Evolutionary conservation across 805 yeast genomes (phyloP), one percentile per base, ranked within the genome.

Genomic region (Candida parachauliodes): DNA sequence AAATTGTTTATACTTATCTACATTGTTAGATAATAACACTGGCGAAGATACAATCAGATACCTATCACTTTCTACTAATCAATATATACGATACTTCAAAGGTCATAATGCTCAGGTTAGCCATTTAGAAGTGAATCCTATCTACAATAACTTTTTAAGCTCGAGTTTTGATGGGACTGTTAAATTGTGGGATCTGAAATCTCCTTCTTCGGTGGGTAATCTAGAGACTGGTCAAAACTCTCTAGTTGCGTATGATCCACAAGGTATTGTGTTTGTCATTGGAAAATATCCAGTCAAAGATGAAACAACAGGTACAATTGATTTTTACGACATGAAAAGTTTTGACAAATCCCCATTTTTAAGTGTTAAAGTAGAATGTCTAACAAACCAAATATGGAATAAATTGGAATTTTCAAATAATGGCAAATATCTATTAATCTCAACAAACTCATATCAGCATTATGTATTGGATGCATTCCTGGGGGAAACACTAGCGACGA

Each of bases 21-120:
- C 98, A 0, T 70, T 70, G 6, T 37, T 52, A 3, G 51, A 44
- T 5, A 48, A 38, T 17, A 39, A 39, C 4, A 60, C 51, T n/a
- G 81, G 77, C 34, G 89, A 86, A 45, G 78, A 85, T 52, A 77
- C 79, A 10, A 74, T 93, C 18, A 68, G 98, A 46, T 81, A 83
- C 51, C 66, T 93, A 28, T 79, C 88, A 29, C 65, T 91, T 19
- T 79, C 80, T 41, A 85, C 86, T 39, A 88, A 88, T 51, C 77
- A 81, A 39, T 93, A 81, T 54, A 62, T 88, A 8, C 74, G 96
- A 41, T 91, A 91, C 59, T 93, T 88, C 63, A 72, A 75, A 44
- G 98, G 97, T 1, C 98, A 93, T 57, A 79, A 79, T 35, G 85
- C 77, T 10, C 74, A 79, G 43, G 96, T 93, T 3, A 74, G 76